Evolutionary conservation across 1,139 yeast genomes (phyloP), one percentile per base, ranked within the genome.

Genomic region (Candida sojae): DNA sequence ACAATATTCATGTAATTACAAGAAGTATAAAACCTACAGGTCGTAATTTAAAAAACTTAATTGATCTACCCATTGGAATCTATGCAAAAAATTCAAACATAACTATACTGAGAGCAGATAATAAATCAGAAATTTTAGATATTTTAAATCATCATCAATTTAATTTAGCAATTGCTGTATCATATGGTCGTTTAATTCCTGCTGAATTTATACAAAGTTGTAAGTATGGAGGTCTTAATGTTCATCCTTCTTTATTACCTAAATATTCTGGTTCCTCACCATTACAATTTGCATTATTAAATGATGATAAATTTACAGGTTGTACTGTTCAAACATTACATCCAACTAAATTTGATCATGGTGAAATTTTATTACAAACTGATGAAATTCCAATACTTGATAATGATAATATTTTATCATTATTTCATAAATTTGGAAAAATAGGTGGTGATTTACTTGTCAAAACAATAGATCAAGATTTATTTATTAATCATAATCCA

Each of bases 181-280:
- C 97, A 0, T 93, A 83, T 62, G 99, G 99, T 0, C 75, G 75
- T 46, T 70, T 92, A 43, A 89, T 93, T 6, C 97, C 98, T 0
- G 68, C 68, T 0, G 51, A 64, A 3, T 82, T 90, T 53, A 64
- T 93, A 3, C 46, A 60, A 0, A 41, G 61, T 0, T 68, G 86
- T 38, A 64, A 67, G 8, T 82, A 67, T 59, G 92, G 93, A 0
- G 96, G 97, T 0, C 61, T 93, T 25, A 93, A 93, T 61, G 92
- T 93, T 0, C 99, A 93, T 62, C 99, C 99, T 0, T 90, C 97
- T 0, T 65, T 92, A 13, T 73, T 93, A 10, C 99, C 99, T 0
- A 71, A 68, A 45, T 84, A 88, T 59, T 79, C 92, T 1, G 99
- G 99, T 0, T 84, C 98, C 0, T 86, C 97, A 2, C 99, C 99